These are phyloP conservation scores for Hyaloperonospora brassicae DNA, from an alignment of 352 stramenopile species.

Conservation along the genomic window DNA sequence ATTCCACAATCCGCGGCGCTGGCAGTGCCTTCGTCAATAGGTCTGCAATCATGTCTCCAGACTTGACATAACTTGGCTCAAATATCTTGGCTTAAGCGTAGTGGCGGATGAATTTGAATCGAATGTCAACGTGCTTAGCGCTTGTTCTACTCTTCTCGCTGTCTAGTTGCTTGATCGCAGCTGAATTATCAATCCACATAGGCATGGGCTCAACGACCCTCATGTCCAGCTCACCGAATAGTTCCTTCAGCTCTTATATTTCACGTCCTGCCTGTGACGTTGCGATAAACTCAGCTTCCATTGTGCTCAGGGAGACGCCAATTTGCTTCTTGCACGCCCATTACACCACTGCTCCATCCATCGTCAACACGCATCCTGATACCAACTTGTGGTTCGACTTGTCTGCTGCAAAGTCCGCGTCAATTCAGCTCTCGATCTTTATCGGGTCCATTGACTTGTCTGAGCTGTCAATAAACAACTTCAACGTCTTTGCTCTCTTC, in stretches of 20 bases:
- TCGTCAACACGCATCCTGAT: not conserved
- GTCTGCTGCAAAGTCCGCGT: no score
- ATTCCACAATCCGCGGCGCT: not conserved
- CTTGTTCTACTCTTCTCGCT: not conserved
- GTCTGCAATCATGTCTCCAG: not conserved
- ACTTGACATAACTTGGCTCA: conserved; percentile 1
- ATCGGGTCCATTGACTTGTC: not conserved
- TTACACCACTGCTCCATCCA: not conserved
- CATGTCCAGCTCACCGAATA: not conserved
- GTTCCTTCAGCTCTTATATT: no score
- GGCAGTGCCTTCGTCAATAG: not conserved
- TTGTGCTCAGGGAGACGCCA: not conserved
- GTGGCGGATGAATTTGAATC: not conserved
- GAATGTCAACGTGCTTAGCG: not conserved
- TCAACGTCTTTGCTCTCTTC: not conserved
- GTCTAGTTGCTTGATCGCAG: not conserved
- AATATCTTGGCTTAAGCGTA: not conserved
- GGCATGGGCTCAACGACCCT: not conserved
- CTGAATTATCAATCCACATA: not conserved
- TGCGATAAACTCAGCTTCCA: not conserved
- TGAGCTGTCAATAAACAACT: not conserved
- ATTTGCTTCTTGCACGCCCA: not conserved
- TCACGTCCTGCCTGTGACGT: no score
- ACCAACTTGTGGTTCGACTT: no score
- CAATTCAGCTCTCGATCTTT: not conserved